phyloP scores from a whole-genome alignment of 352 stramenopile genomes.

The Globisporangium emineosum region DNA sequence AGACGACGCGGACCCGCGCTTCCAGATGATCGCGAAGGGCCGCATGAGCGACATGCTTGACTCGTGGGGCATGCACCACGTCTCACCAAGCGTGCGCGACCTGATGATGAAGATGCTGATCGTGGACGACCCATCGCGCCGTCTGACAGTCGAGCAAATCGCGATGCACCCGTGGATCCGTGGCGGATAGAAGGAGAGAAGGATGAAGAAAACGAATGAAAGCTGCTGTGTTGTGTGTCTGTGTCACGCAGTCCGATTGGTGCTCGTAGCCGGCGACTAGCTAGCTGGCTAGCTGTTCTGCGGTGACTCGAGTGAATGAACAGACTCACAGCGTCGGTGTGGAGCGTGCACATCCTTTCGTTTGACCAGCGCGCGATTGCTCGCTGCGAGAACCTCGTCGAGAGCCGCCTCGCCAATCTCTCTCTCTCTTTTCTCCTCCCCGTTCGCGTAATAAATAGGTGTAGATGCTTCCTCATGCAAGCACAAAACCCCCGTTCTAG shows the following conservation, averaged over 20 bases:
- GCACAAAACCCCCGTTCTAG: slow-evolving; percentile 20
- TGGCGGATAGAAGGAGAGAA: slow-evolving; percentile 36
- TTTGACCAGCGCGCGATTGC: neutral
- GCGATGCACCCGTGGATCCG: slow-evolving; percentile 80
- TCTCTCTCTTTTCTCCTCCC: neutral
- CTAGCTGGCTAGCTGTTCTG: neutral
- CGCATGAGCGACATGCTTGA: slow-evolving; percentile 84
- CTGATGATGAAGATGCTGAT: slow-evolving; percentile 79
- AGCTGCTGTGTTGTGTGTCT: neutral
- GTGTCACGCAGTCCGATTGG: neutral
- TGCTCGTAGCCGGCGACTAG: neutral
- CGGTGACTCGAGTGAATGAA: neutral
- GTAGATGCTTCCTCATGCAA: slow-evolving; percentile 28
- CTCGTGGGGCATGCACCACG: slow-evolving; percentile 83
- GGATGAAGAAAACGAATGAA: slow-evolving; percentile 4
- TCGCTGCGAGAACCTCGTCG: neutral
- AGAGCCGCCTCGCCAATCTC: neutral
- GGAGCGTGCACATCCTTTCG: neutral
- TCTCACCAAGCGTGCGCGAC: slow-evolving; percentile 68
- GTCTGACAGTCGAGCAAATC: slow-evolving; percentile 82
- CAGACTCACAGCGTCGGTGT: neutral
- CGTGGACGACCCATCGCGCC: slow-evolving; percentile 69
- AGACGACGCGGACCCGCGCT: slow-evolving; percentile 74
- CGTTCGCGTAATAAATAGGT: slow-evolving; percentile 29
- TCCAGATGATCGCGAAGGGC: slow-evolving; percentile 82